Evolutionary conservation across 345 rosid species (phyloP), one percentile per base, ranked within the genome.

Genomic region (Gossypium mustelinum): DNA sequence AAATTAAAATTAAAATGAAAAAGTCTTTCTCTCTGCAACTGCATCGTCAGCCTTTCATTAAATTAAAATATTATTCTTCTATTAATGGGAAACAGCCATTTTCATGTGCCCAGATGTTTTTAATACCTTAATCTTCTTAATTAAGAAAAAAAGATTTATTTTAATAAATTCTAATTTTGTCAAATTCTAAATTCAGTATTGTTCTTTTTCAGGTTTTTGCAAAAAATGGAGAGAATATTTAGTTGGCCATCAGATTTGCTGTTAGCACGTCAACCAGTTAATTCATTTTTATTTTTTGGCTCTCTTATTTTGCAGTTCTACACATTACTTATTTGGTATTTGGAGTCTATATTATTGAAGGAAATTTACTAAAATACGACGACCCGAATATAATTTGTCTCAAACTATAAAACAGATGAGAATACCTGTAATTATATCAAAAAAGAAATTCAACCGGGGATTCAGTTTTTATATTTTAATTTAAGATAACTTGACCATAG

Each of bases 231-330:
- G 27, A 70, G 73, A 50, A 43, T 72, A 57, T 11, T 7, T 17
- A n/a, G 63, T 45, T 73, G 58, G 68, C 45, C 56, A n/a, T 48
- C 76, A 47, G 61, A 74, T 58, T 27, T 81, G 18, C 72, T 64
- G 68, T 71, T 81, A 59, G 16, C 17, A 25, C 59, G 76, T 75
- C 79, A 81, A 24, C 41, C 41, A 34, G 7, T 34, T 1, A 34
- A 4, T 34, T 34, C 41, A 4, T 34, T 34, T 5, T 34, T 34
- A 34, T 34, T 34, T 5, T 34, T 34, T 34, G 41, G 39, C 39
- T 34, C 39, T 4, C 39, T 34, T 34, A 34, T 34, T 34, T 34
- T 34, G 39, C 39, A 34, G 4, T 4, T 34, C 39, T 34, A 4
- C 39, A 34, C 39, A 0, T 34, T 34, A 34, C 39, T 4, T 34